Conservation (phyloP, 352 stramenopile genomes). For the Phytophthora niederhauseri region DNA sequence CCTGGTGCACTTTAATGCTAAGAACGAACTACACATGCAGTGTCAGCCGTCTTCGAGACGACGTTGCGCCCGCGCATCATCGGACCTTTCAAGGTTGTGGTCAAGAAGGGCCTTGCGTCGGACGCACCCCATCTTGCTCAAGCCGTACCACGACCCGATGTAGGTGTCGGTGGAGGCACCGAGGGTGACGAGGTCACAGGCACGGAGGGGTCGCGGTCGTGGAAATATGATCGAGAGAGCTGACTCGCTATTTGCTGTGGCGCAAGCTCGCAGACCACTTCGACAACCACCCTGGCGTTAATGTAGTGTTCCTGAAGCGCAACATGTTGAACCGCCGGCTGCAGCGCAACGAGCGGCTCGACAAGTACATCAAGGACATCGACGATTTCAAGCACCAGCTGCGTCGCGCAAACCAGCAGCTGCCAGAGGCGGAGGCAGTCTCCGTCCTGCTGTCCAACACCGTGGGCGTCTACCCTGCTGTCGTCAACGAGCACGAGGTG, state of each 20-base stretch:
- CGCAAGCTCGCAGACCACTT: conserved; percentile 3
- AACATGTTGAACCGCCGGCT: conserved; percentile 7
- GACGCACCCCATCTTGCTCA: no score
- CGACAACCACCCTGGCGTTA: conserved; percentile 1
- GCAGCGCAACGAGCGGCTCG: background rate
- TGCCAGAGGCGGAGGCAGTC: background rate
- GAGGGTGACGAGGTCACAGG: no score
- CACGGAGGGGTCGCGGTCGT: no score
- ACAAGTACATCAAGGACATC: conserved; percentile 5
- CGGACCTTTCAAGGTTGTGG: no score
- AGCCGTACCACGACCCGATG: no score
- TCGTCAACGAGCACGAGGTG: conserved; percentile 13
- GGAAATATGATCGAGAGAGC: conserved; percentile 3
- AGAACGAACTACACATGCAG: no score
- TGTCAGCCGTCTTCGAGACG: no score
- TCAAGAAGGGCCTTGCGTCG: no score
- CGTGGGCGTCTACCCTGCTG: background rate
- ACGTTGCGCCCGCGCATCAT: no score
- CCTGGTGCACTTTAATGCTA: no score
- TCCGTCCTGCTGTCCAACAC: conserved; percentile 3
- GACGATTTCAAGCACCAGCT: conserved; percentile 2
- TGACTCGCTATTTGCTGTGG: background rate
- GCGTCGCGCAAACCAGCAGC: conserved; percentile 1
- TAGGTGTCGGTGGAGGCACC: no score
- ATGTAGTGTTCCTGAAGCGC: conserved; percentile 2